phyloP scores from a whole-genome alignment of 148 eudicot species.

The Rhododendron griersonianum region DNA sequence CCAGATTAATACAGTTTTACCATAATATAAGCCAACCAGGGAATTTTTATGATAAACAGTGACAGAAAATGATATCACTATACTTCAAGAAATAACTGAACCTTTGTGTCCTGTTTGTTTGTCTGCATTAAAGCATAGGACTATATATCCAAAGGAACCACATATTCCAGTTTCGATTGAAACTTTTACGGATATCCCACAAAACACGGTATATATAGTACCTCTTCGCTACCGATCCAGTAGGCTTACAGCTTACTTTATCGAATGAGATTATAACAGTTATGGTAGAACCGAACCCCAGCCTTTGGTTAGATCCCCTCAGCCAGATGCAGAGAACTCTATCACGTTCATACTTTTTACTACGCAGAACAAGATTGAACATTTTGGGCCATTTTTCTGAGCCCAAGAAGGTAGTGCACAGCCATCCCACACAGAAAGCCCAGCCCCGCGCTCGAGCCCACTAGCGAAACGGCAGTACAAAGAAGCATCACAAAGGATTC shows the following conservation, averaged over 20 bases:
- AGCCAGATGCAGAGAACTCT: neutral
- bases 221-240: no score
- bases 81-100: neutral
- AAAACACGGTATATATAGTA: no score
- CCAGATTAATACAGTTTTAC: neutral
- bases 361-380: slow-evolving; percentile 20
- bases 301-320: neutral
- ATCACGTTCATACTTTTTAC: neutral
- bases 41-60: neutral
- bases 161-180: neutral
- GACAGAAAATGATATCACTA: neutral
- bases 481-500: slow-evolving; percentile 57
- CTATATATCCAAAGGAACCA: neutral
- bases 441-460: slow-evolving; percentile 60
- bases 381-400: slow-evolving; percentile 39
- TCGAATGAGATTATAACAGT: no score
- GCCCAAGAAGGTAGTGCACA: slow-evolving; percentile 40
- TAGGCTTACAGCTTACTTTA: no score
- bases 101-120: neutral
- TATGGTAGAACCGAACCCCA: no score
- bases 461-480: slow-evolving; percentile 68
- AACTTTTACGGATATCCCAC: no score
- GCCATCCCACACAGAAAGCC: slow-evolving; percentile 41
- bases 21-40: neutral
- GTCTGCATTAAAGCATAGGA: neutral